phyloP scores from a whole-genome alignment of 148 eudicot genomes.

The Selenicereus undatus region DNA sequence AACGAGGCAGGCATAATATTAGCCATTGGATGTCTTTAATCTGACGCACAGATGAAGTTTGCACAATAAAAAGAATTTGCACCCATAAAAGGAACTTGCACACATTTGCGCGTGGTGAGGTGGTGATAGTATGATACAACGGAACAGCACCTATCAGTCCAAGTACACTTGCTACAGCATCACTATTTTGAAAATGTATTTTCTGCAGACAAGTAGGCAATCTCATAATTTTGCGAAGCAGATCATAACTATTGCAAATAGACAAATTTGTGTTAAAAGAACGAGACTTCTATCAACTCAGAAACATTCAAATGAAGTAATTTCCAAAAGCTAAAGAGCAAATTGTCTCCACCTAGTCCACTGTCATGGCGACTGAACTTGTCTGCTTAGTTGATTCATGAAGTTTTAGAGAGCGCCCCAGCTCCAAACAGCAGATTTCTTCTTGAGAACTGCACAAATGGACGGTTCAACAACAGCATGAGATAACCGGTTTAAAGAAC shows the following conservation, averaged over 20 bases:
- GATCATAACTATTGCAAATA: not conserved
- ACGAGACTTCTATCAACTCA: not conserved
- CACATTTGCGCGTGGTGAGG: not conserved
- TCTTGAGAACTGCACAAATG: conserved; percentile 59
- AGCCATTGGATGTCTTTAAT: too few species aligned
- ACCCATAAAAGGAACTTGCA: too few species aligned
- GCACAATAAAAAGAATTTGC: too few species aligned
- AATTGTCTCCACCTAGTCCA: not conserved
- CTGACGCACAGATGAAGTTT: too few species aligned
- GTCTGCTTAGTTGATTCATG: conserved; percentile 12
- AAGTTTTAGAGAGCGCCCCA: conserved; percentile 48
- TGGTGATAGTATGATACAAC: not conserved
- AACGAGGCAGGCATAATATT: too few species aligned
- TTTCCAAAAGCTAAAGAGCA: not conserved
- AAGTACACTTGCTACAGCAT: not conserved
- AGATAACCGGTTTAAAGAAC: not conserved
- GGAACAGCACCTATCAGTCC: not conserved
- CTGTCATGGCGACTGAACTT: not conserved
- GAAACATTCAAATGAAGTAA: not conserved
- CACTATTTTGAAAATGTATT: too few species aligned
- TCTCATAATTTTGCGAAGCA: not conserved
- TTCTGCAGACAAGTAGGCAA: too few species aligned
- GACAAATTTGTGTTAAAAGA: not conserved
- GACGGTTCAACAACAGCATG: conserved; percentile 11
- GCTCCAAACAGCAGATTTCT: conserved; percentile 83